Base-by-base conservation (phyloP, 306 rosid species). In the Fragaria vesca region DNA sequence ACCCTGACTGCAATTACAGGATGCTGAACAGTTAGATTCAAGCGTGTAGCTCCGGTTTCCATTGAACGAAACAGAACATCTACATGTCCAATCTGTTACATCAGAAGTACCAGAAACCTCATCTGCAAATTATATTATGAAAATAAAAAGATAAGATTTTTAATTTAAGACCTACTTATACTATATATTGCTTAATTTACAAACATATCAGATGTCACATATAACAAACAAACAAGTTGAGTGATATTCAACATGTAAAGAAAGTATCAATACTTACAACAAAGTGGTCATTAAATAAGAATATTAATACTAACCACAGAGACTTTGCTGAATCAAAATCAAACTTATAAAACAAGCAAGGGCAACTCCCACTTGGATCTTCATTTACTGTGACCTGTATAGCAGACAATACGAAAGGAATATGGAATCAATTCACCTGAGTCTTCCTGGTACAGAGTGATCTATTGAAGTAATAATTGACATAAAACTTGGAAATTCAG, bases 1-100 rank as follows among this genome's bases (percentile, higher is more conserved):
- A 95, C 97, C 99, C 86, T 81, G 86, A 76, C 72, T 89, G 79
- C 99, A 95, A 71, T 85, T 88, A 82, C 99, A 95, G 80, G 96
- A 93, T 17, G 90, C 72, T 48, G 98, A 88, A 87, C 99, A 95
- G 83, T 93, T 88, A 66, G 89, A 66, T 73, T 76, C 87, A 80
- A 84, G 84, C 69, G 87, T 52, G 78, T 75, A 71, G 78, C 72
- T 87, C 51, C n/a, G 88, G 66, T 86, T 84, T 51, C 81, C 90
- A 78, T 80, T 89, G 69, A 84, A 78, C 45, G 81, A 76, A 80
- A 90, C 82, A 81, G 73, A 78, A 69, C 97, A 95, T 80, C 78
- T 85, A 80, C 98, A 95, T 9, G 84, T 86, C 97, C 97, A 95
- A 76, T 89, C 89, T 77, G 83, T 85, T 69, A 78, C 75, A 58